Base-by-base conservation (phyloP, 345 rosid genomes). In the Salix arbutifolia region DNA sequence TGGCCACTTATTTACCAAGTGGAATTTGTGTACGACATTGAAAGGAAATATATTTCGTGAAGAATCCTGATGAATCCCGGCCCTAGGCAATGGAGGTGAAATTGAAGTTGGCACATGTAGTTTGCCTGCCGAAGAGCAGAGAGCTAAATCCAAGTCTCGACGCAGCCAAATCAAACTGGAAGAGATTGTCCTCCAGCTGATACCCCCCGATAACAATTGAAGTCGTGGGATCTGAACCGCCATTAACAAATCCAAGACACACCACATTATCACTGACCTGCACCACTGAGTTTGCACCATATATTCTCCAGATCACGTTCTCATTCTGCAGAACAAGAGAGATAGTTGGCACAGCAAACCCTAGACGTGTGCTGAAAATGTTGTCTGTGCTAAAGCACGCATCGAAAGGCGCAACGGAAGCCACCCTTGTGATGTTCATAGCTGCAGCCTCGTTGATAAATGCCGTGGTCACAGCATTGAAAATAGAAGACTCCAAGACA, bases 401-500 rank as follows among this genome's bases (percentile, higher is more conserved):
- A 31, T 84, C 86, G 28, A 94, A 91, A 1, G 94, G 96, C 0
- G 80, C 79, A 35, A 88, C 89, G 0, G 90, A 66, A 0, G 84
- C 65, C 1, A 86, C 96, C 44, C 87, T 75, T 0, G 74, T 83
- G 79, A 92, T 89, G 83, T 88, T 89, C 69, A 76, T 83, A 0
- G 84, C 82, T 0, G 88, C 77, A 1, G 85, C 77, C 65, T 76
- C 84, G 2, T 68, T 42, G 38, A 85, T 72, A 25, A 88, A 92
- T 5, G 89, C 88, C 3, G 76, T 64, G 0, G 86, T 86, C 19
- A 91, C 85, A 3, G 88, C 87, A 0, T 81, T 81, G 72, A 30
- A 90, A 56, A 92, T 89, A 3, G 97, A 87, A 6, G 82, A 65
- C 66, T 90, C 89, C 62, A 92, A 16, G 46, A 88, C 78, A 0